These are phyloP conservation scores for Acacia crassicarpa DNA, from an alignment of 306 rosid genomes.

Conservation along the genomic window DNA sequence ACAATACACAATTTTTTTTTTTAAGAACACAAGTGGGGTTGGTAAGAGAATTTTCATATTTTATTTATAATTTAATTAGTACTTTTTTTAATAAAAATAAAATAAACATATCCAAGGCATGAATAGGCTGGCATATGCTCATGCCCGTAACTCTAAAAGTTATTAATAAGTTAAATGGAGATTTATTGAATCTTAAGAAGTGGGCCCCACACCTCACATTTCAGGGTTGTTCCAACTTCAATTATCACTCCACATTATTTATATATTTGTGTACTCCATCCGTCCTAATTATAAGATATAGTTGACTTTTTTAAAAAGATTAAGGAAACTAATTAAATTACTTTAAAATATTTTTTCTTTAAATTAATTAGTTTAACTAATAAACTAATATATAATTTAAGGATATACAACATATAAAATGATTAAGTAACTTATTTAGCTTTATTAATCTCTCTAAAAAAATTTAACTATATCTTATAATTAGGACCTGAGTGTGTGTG, in stretches of 20 bases:
- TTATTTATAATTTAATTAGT: neutral
- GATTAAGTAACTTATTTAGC: too few relatives aligned
- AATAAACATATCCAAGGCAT: neutral
- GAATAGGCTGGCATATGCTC: constrained; percentile 14
- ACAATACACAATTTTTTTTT: neutral
- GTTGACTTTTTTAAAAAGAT: too few relatives aligned
- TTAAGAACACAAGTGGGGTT: constrained; percentile 5
- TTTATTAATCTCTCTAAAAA: too few relatives aligned
- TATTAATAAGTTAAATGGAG: neutral
- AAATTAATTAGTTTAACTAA: too few relatives aligned
- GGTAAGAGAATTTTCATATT: neutral
- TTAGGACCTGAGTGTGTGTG: too few relatives aligned
- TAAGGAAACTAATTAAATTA: too few relatives aligned
- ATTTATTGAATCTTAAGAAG: constrained; percentile 1
- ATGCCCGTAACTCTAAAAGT: neutral
- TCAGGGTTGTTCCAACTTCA: neutral
- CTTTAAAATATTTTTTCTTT: too few relatives aligned
- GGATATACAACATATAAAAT: too few relatives aligned
- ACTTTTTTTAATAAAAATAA: neutral
- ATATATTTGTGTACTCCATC: too few relatives aligned
- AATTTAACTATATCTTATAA: too few relatives aligned
- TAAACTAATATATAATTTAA: too few relatives aligned
- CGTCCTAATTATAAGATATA: too few relatives aligned
- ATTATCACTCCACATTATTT: neutral
- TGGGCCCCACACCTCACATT: constrained; percentile 5